Conservation (phyloP, 2,329 filamentous ascomycete genomes). For the Boeremia lycopersici region DNA sequence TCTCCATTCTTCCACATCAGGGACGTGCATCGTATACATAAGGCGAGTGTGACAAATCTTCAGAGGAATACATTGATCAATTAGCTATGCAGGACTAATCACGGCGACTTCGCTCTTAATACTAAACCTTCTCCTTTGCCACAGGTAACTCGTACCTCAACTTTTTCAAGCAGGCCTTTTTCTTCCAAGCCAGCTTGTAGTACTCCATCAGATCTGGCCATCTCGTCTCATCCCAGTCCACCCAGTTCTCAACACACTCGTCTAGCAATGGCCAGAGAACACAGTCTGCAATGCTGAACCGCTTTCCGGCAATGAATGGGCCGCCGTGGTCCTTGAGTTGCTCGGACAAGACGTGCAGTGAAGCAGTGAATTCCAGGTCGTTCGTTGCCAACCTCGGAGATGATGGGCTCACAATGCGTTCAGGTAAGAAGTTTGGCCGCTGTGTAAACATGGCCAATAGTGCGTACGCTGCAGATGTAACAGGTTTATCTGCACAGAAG, state of each 20-base stretch:
- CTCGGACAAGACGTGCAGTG: conserved; percentile 31
- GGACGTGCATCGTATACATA: neutral
- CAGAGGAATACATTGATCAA: too few relatives aligned
- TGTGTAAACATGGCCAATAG: conserved; percentile 20
- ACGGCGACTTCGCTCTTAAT: too few relatives aligned
- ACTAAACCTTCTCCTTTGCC: neutral
- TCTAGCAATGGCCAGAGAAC: conserved; percentile 43
- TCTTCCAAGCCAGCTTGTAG: conserved; percentile 38
- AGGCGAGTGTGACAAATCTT: neutral
- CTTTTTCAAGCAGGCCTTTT: conserved; percentile 38
- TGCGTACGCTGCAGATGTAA: conserved; percentile 28
- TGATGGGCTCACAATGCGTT: conserved; percentile 15
- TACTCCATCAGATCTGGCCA: conserved; percentile 33
- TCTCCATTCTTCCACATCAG: too few relatives aligned
- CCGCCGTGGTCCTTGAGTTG: conserved; percentile 19
- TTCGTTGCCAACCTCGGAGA: neutral
- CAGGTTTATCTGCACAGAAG: conserved; percentile 24
- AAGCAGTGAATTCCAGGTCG: conserved; percentile 18
- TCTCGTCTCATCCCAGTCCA: conserved; percentile 26
- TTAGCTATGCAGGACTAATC: neutral
- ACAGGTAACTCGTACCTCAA: conserved; percentile 21
- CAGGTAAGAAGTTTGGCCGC: conserved; percentile 27
- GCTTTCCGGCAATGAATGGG: conserved; percentile 37
- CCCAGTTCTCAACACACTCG: conserved; percentile 29
- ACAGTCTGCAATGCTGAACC: conserved; percentile 43